Evolutionary conservation across 2,329 filamentous ascomycete species (phyloP).

Genomic region (Colletotrichum nymphaeae): DNA sequence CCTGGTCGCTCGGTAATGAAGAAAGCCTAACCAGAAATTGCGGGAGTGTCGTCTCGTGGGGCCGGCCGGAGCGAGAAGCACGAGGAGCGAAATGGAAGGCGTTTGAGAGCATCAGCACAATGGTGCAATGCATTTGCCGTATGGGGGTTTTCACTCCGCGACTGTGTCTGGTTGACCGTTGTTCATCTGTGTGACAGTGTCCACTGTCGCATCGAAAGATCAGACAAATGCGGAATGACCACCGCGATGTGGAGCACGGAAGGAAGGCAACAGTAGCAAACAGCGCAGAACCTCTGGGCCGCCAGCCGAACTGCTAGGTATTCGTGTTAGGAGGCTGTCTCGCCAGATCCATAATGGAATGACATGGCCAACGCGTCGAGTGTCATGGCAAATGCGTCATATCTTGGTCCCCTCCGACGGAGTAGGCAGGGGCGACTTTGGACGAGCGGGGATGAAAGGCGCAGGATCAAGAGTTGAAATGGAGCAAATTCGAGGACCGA

Average conservation of each 20-base stretch:
- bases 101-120: neutral
- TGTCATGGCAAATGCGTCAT: constrained; percentile 9
- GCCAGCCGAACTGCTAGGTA: neutral
- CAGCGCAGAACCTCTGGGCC: neutral
- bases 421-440: constrained; percentile 1
- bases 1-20: constrained; percentile 32
- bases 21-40: constrained; percentile 13
- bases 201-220: constrained; percentile 23
- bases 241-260: constrained; percentile 18
- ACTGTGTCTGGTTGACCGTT: constrained; percentile 8
- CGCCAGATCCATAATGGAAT: constrained; percentile 2
- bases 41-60: constrained; percentile 18
- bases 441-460: constrained; percentile 9
- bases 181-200: constrained; percentile 5
- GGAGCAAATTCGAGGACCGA: constrained; percentile 19
- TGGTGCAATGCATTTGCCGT: constrained; percentile 1
- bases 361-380: constrained; percentile 1
- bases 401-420: constrained; percentile 27
- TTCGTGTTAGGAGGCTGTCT: constrained; percentile 1
- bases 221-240: constrained; percentile 34
- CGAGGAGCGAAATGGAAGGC: neutral
- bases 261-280: constrained; percentile 6
- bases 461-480: constrained; percentile 7
- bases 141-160: constrained; percentile 27
- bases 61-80: neutral